phyloP scores from a whole-genome alignment of 2,329 filamentous ascomycete genomes.

The Trichothecium roseum region DNA sequence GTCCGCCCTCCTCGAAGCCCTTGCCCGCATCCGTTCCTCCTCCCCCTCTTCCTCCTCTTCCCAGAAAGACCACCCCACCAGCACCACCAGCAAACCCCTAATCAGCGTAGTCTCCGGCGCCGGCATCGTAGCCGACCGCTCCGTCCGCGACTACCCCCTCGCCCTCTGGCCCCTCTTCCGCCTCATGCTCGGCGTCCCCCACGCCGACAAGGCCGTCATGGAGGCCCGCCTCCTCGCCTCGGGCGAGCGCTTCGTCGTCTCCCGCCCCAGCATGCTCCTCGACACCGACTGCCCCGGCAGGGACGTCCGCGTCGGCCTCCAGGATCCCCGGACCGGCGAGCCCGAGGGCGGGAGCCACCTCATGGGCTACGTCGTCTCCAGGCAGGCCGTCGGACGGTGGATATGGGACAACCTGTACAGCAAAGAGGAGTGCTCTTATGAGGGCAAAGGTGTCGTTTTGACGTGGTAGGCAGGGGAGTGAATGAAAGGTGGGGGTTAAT shows the following conservation, averaged over 20 bases:
- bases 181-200: constrained; percentile 22
- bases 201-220: constrained; percentile 33
- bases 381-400: constrained; percentile 31
- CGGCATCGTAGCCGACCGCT: constrained; percentile 19
- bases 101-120: constrained; percentile 28
- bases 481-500: too few relatives aligned
- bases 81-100: constrained; percentile 21
- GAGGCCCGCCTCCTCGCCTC: constrained; percentile 16
- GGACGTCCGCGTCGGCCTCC: constrained; percentile 17
- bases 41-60: constrained; percentile 1
- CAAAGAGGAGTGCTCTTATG: constrained; percentile 2
- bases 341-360: constrained; percentile 18
- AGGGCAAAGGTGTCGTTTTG: constrained; percentile 5
- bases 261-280: constrained; percentile 20
- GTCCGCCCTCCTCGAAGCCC: constrained; percentile 20
- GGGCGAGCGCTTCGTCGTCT: constrained; percentile 17
- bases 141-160: constrained; percentile 25
- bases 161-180: constrained; percentile 28
- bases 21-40: constrained; percentile 13
- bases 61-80: background rate
- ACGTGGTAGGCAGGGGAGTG: constrained; percentile 2
- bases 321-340: constrained; percentile 19
- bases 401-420: constrained; percentile 23
- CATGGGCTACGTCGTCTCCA: constrained; percentile 28
- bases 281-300: constrained; percentile 10